Evolutionary conservation across 2,329 filamentous ascomycete genomes (phyloP).

Genomic region (Talaromyces sp.): DNA sequence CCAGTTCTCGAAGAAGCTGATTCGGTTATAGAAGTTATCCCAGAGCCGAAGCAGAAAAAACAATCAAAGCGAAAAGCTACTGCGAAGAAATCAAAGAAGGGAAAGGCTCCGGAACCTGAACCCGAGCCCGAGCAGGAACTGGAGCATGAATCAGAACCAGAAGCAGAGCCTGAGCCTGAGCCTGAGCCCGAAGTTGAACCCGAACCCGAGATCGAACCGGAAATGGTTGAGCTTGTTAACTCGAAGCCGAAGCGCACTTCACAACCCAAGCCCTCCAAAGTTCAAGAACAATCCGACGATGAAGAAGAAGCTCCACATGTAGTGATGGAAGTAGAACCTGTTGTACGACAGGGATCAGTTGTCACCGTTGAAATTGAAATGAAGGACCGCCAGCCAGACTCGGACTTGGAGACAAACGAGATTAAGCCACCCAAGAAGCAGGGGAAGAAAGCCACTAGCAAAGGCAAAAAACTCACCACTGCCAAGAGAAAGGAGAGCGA

Average conservation of each 20-base stretch:
- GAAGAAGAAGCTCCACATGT: neutral
- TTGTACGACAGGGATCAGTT: conserved; percentile 24
- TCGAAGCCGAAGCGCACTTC: neutral
- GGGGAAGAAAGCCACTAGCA: conserved; percentile 24
- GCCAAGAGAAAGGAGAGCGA: conserved; percentile 1
- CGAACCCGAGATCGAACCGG: neutral
- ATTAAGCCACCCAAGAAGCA: conserved; percentile 24
- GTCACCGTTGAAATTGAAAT: conserved; percentile 27
- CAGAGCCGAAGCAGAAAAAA: conserved; percentile 11
- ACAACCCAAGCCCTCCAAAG: neutral
- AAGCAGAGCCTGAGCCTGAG: neutral
- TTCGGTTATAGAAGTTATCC: neutral
- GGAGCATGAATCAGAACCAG: neutral
- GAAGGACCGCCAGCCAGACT: conserved; percentile 29
- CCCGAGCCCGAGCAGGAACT: conserved; percentile 8
- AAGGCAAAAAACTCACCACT: conserved; percentile 29
- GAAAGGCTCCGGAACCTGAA: conserved; percentile 3
- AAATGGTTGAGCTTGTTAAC: neutral
- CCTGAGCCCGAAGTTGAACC: neutral
- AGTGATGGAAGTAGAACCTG: neutral
- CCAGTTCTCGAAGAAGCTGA: conserved; percentile 1
- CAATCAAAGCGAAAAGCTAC: conserved; percentile 15
- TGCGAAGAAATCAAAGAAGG: conserved; percentile 16
- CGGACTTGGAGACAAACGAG: conserved; percentile 21
- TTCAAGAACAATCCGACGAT: neutral